Percentiles rank a stretch among this genome's conserved stretches.
phyloP scores from a whole-genome alignment of 176 grass and related monocot genomes.

The Oryza australiensis region DNA sequence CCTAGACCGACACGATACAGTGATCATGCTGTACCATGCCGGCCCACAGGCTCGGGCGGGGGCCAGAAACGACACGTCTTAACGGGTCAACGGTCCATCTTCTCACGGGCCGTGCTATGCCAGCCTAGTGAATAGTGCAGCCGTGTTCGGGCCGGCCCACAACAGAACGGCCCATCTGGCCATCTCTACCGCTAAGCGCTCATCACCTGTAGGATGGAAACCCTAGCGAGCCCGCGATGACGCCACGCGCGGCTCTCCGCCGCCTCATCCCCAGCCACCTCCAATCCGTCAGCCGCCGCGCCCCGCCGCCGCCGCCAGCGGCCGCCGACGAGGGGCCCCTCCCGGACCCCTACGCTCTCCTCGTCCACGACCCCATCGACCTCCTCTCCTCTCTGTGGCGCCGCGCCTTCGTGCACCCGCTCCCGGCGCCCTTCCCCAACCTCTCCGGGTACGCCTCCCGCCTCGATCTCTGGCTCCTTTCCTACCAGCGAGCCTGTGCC shows the following conservation, averaged over 20 bases:
- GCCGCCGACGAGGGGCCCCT: not conserved
- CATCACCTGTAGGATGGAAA: slow-evolving; percentile 46
- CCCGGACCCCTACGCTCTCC: not conserved
- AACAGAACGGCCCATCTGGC: too few relatives aligned
- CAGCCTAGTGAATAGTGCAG: too few relatives aligned
- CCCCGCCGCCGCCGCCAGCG: slow-evolving; percentile 21
- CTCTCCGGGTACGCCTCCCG: slow-evolving; percentile 86
- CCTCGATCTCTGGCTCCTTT: slow-evolving; percentile 89
- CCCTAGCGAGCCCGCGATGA: not conserved
- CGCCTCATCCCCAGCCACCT: slow-evolving; percentile 35
- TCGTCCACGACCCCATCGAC: slow-evolving; percentile 78
- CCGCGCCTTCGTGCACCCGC: slow-evolving; percentile 63
- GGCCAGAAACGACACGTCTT: too few relatives aligned
- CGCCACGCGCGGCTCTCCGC: slow-evolving; percentile 29
- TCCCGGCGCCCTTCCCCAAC: slow-evolving; percentile 56
- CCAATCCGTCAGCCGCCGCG: not conserved
- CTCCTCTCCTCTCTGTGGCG: slow-evolving; percentile 75
- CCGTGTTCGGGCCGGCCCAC: too few relatives aligned
- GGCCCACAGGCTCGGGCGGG: too few relatives aligned
- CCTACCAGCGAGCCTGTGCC: slow-evolving; percentile 87
- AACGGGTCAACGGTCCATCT: too few relatives aligned
- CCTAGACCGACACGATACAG: too few relatives aligned
- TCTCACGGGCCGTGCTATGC: too few relatives aligned
- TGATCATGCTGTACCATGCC: too few relatives aligned
- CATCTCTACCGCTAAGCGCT: not conserved